Evolutionary conservation across 2,329 filamentous ascomycete genomes (phyloP).

Genomic region (Leptographium radiaticola): DNA sequence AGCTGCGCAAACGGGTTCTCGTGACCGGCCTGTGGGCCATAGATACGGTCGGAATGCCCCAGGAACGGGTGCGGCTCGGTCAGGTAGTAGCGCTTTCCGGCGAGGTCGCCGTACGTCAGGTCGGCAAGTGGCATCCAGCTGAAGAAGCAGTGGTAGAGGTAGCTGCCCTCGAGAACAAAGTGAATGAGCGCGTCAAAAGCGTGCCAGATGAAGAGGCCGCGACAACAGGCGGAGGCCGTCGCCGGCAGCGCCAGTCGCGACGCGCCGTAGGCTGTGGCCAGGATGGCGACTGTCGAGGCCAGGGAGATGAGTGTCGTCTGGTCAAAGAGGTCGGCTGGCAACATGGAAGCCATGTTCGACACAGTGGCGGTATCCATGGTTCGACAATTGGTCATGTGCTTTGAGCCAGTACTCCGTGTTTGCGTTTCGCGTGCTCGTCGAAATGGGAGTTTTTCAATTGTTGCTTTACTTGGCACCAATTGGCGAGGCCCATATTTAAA

Average conservation of each 20-base stretch:
- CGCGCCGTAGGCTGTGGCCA: constrained; percentile 33
- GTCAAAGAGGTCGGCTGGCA: constrained; percentile 46
- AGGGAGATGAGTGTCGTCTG: constrained; percentile 46
- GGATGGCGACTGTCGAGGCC: constrained; percentile 38
- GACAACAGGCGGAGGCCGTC: constrained; percentile 48
- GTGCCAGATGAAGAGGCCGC: constrained; percentile 88
- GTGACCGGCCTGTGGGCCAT: constrained; percentile 44
- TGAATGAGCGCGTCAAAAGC: constrained; percentile 87
- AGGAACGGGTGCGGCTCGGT: constrained; percentile 38
- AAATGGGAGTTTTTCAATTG: no score
- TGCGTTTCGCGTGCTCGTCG: no score
- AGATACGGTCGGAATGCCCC: constrained; percentile 33
- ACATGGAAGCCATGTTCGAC: constrained; percentile 12
- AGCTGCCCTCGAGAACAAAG: constrained; percentile 79
- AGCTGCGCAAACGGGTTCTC: constrained; percentile 41
- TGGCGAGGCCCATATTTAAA: no score
- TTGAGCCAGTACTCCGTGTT: no score
- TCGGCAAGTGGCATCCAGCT: constrained; percentile 26
- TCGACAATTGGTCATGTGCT: no score
- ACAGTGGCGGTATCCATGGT: neutral
- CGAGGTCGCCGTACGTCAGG: constrained; percentile 18
- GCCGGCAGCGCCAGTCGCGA: constrained; percentile 35
- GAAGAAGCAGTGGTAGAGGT: constrained; percentile 91
- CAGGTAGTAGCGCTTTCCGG: constrained; percentile 25
- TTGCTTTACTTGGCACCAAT: no score